Conservation (phyloP, 164 flowering plant species). For the Paratinospora sagittata region DNA sequence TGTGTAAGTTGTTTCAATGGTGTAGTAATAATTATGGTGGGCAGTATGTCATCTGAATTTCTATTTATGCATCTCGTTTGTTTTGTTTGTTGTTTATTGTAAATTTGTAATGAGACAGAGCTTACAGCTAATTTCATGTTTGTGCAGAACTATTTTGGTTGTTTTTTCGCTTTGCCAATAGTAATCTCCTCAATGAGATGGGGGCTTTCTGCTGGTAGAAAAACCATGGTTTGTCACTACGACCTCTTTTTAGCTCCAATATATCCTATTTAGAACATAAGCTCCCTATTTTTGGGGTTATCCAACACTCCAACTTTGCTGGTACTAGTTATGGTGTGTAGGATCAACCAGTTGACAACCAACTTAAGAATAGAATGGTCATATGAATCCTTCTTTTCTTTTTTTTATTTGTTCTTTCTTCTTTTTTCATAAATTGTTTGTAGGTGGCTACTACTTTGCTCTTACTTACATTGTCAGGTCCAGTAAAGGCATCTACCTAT, state of each 20-base stretch:
- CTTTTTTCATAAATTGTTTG: background rate
- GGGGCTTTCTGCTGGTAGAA: constrained; percentile 87
- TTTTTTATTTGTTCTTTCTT: too few relatives aligned
- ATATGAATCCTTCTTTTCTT: background rate
- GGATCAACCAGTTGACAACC: background rate
- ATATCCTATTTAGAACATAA: background rate
- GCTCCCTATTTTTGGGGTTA: background rate
- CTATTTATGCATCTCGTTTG: background rate
- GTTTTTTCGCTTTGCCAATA: constrained; percentile 89
- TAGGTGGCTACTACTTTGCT: constrained; percentile 86
- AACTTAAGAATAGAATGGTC: background rate
- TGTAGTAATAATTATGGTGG: background rate
- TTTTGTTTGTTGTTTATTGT: background rate
- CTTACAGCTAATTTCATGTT: constrained; percentile 3
- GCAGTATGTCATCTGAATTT: background rate
- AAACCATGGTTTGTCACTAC: constrained; percentile 62
- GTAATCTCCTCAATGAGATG: constrained; percentile 84
- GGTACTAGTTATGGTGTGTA: background rate
- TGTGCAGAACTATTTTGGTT: constrained; percentile 81
- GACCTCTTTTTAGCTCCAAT: background rate
- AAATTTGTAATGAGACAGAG: background rate
- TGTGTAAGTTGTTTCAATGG: background rate
- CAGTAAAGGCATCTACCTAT: constrained; percentile 74
- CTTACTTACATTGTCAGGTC: constrained; percentile 76
- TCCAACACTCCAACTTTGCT: background rate